Conservation (phyloP, 2,329 filamentous ascomycete genomes). For the Eutypella sp. region DNA sequence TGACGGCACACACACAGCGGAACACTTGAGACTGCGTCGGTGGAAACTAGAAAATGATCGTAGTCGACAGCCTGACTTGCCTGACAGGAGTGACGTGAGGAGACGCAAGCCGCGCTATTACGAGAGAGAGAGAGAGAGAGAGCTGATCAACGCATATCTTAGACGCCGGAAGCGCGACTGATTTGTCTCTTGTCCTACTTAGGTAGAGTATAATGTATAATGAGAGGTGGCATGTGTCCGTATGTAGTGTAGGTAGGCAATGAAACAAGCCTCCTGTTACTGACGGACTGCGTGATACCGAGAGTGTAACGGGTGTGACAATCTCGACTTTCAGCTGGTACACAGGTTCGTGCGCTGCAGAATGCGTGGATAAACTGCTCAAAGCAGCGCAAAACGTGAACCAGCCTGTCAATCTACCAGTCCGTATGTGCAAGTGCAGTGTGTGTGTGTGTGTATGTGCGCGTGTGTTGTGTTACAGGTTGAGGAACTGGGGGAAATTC, state of each 20-base stretch:
- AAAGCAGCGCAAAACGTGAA: not conserved
- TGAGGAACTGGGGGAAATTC: slow-evolving; percentile 2
- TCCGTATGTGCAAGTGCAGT: too few species aligned
- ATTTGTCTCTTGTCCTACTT: not conserved
- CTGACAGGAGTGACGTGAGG: not conserved
- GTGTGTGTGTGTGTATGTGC: too few species aligned
- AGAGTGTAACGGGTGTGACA: not conserved
- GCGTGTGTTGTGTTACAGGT: slow-evolving; percentile 2
- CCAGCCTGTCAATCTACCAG: not conserved
- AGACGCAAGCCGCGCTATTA: not conserved
- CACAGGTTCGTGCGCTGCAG: not conserved
- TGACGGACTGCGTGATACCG: not conserved
- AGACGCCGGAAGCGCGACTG: not conserved
- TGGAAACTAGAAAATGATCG: too few species aligned
- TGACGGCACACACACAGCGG: too few species aligned
- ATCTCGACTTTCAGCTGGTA: not conserved
- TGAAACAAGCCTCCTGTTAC: not conserved
- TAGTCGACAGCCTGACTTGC: too few species aligned
- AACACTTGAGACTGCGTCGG: too few species aligned
- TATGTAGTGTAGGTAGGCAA: not conserved
- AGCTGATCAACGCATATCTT: too few species aligned
- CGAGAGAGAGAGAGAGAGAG: too few species aligned
- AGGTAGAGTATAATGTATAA: not conserved
- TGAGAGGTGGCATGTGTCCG: not conserved
- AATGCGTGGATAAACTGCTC: not conserved